Base-by-base conservation (phyloP, 441 rosid genomes). In the Raphanus hybrid region DNA sequence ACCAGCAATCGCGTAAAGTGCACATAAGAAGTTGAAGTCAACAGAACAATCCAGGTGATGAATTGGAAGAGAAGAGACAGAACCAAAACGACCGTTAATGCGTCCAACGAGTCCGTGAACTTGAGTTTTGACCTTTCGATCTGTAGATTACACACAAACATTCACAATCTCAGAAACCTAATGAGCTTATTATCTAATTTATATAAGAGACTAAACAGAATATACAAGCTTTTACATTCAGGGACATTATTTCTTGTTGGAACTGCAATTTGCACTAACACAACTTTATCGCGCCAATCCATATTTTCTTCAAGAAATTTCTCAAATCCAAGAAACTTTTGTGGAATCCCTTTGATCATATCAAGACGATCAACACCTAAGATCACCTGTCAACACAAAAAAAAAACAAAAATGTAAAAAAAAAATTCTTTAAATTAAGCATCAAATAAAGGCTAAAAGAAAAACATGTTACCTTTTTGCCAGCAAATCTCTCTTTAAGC, bases 281-380 rank as follows among this genome's bases (percentile, higher is more conserved):
- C 98, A 86, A 94, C 97, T 86, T 92, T 89, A 18, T 92, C 93
- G 52, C 87, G 96, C 98, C 97, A 94, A 12, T 16, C 8, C 64
- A 85, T 62, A 70, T 94, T 89, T 82, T 94, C 97, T 87, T 94
- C 96, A 0, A 94, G 91, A 84, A 94, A 94, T 74, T 94, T 94
- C 83, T 94, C 98, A 80, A 94, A 94, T 74, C 96, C 98, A 63
- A 92, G 87, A 83, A 89, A 86, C 87, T 94, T 94, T 69, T 94
- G 98, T 52, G 98, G 98, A 86, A 92, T 94, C 75, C 98, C 97
- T 82, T 94, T 94, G 70, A 92, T 94, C 98, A 94, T 94, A 75
- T 94, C 98, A 77, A 92, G 93, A 73, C 98, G 96, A 82, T 93
- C 98, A 70, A 93, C 98, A 66, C 98, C 97, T 80, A 93, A 80